Evolutionary conservation across 139 green algal genomes (phyloP), one percentile per base, ranked within the genome.

Genomic region (Bryopsis sp.): DNA sequence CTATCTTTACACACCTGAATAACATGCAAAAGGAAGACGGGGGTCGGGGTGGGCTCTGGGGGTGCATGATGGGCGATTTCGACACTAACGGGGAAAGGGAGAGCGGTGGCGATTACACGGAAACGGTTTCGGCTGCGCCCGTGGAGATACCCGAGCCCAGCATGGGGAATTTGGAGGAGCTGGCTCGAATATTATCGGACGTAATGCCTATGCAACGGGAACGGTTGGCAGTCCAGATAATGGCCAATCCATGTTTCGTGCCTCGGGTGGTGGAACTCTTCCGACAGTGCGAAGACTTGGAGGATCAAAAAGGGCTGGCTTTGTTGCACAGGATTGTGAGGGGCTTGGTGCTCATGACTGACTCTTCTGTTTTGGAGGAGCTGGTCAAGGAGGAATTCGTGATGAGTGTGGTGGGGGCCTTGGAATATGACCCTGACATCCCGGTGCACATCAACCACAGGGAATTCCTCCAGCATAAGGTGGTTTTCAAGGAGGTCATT

Each of bases 381-480:
- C 63, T 93, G 59, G 72, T 96, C 34, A 70, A 64, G 22, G 91
- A 99, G 47, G 80, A 92, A 62, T 74, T 86, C 67, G 89, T 96
- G 6, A 90, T 95, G 80, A 87, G 93, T 57, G 78, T 96, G 5
- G 75, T 98, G 11, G 94, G 92, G 2, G 85, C 84, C 36, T 81
- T 99, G 63, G 92, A 99, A 84, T 95, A 97, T 62, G 89, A 96
- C 72, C 89, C 90, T 22, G 85, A 91, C 15, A 72, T 86, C 38
- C 75, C 76, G 7, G 58, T 73, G 32, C 72, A 72, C 19, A 84
- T 91, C 57, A 75, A 88, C 62, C 94, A 99, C 74, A 72, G 93
- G 28, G 58, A 86, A 4, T 94, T 89, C 54, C 73, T 78, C 28
- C 70, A 72, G 59, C 78, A 86, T 39, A 82, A 88, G 3, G 74